Evolutionary conservation across 768 basidiomycete species (phyloP).

Genomic region (Kwoniella mangroviensis): DNA sequence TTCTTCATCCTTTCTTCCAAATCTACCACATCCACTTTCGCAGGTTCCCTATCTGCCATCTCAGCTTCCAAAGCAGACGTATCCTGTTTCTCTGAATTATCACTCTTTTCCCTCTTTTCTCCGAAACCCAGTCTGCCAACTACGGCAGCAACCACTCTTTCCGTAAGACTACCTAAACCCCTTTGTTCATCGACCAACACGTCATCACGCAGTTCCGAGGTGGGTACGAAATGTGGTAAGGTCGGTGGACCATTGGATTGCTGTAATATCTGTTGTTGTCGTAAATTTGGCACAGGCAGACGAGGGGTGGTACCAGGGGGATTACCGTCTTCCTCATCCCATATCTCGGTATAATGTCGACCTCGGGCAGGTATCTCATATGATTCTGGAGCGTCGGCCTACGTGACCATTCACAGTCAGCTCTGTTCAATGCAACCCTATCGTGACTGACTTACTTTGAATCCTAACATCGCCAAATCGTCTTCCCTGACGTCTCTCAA

Average conservation of each 20-base stretch:
- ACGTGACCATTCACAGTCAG: not conserved
- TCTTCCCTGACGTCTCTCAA: slow-evolving; percentile 89
- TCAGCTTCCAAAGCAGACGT: slow-evolving; percentile 50
- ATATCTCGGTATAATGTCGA: slow-evolving; percentile 83
- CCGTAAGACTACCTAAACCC: slow-evolving; percentile 85
- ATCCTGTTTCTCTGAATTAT: slow-evolving; percentile 40
- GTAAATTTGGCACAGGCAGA: slow-evolving; percentile 40
- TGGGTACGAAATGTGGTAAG: slow-evolving; percentile 41
- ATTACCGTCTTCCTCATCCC: slow-evolving; percentile 83
- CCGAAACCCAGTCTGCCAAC: slow-evolving; percentile 30
- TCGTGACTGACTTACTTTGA: slow-evolving; percentile 62
- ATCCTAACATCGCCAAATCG: slow-evolving; percentile 90
- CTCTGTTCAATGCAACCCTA: not conserved
- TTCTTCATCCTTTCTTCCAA: slow-evolving; percentile 60
- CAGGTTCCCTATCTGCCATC: slow-evolving; percentile 75
- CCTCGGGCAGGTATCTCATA: slow-evolving; percentile 85
- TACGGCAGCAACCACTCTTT: slow-evolving; percentile 63
- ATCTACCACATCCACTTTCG: slow-evolving; percentile 65
- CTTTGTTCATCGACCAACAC: slow-evolving; percentile 74
- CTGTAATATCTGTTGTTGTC: slow-evolving; percentile 21
- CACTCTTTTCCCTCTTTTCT: slow-evolving; percentile 15
- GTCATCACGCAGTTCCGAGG: slow-evolving; percentile 71
- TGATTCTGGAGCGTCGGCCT: slow-evolving; percentile 81
- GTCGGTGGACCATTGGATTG: slow-evolving; percentile 21
- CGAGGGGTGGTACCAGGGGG: slow-evolving; percentile 47